These are phyloP conservation scores for Croton setiger DNA, from an alignment of 441 rosid genomes.

Conservation along the genomic window DNA sequence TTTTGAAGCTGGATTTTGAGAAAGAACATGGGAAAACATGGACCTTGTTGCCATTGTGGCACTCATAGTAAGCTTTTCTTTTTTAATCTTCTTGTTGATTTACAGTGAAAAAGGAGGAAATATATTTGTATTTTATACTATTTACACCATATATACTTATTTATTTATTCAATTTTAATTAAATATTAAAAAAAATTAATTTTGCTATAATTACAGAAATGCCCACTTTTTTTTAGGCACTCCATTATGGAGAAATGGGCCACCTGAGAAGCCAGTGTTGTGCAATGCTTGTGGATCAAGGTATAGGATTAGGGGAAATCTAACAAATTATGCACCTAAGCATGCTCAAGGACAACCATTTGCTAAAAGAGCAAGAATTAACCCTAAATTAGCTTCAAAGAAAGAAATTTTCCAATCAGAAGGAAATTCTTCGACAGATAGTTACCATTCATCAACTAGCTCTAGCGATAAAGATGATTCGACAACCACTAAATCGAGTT, in stretches of 20 bases:
- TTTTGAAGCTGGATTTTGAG: background rate
- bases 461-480: background rate
- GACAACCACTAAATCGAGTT: background rate
- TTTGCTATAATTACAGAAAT: too few species aligned
- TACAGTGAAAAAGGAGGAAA: background rate
- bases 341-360: slow-evolving; percentile 32
- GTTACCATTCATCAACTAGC: background rate
- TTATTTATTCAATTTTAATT: too few species aligned
- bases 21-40: slow-evolving; percentile 71
- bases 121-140: too few species aligned
- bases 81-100: slow-evolving; percentile 35
- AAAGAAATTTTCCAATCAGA: background rate
- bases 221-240: too few species aligned
- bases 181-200: too few species aligned
- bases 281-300: slow-evolving; percentile 96
- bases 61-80: slow-evolving; percentile 86
- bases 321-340: slow-evolving; percentile 71
- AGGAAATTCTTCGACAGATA: background rate
- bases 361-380: slow-evolving; percentile 7
- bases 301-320: slow-evolving; percentile 76
- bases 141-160: too few species aligned
- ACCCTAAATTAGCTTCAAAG: background rate
- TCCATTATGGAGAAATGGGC: slow-evolving; percentile 91
- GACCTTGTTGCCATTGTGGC: slow-evolving; percentile 95
- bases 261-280: slow-evolving; percentile 89